Evolutionary conservation across 2,329 filamentous ascomycete species (phyloP), one percentile per base, ranked within the genome.

Genomic region (Ploettnerulaceae sp.): DNA sequence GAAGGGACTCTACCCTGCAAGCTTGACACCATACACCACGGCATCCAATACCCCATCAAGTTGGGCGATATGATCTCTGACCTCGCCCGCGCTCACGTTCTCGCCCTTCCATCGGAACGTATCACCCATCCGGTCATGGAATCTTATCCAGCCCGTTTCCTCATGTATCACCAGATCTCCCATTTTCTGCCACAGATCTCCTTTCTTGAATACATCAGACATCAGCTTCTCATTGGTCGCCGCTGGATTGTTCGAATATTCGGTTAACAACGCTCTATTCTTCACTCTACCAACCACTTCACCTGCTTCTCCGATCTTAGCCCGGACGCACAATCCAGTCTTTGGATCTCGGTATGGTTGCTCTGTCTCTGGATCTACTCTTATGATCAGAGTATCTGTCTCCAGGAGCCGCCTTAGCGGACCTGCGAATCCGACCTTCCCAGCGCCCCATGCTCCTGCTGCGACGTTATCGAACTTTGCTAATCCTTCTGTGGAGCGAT

Each of bases 91-190:
- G 39, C 66, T 69, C 4, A 72, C 69, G 40, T 72, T 72, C 61
- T 72, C 70, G 2, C 69, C 68, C 50, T 71, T 75, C 74, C 74
- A 77, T 7, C 74, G 64, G 61, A 72, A 77, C 0, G 74, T 76
- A 52, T 77, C 74, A 8, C 74, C 74, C 39, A 76, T 65, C 3
- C 74, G 67, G 53, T 73, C 71, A 37, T 70, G 65, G 52, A 73
- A 74, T 14, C 61, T 64, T 3, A 73, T 58, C 67, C 70, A 72
- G 0, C 70, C 69, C 14, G 61, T 60, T 1, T 53, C 37, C 34
- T 72, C 68, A 26, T 64, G 65, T 4, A 70, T 57, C 7, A 72
- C 53, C n/a, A 72, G 45, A 55, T 73, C 70, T 3, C 70, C 70
- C 38, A 67, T 71, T 24, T 68, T 65, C 47, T 72, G 69, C 49